These are phyloP conservation scores for Anisogramma anomala DNA, from an alignment of 2,329 filamentous ascomycete species.

Conservation along the genomic window DNA sequence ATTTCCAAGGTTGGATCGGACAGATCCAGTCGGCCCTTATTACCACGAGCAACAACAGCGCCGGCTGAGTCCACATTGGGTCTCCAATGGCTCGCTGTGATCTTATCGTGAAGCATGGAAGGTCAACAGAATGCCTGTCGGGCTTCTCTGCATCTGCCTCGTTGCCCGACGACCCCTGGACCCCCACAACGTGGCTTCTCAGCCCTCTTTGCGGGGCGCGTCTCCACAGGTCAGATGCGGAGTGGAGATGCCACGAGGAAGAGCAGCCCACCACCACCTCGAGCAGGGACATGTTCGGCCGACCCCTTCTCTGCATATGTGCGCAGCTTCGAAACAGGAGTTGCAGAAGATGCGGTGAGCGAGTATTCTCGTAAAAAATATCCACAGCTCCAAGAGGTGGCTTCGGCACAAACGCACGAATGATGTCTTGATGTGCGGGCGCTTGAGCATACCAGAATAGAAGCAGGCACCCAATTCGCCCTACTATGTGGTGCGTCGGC, in stretches of 20 bases:
- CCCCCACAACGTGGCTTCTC: conserved; percentile 4
- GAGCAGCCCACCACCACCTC: too few species aligned
- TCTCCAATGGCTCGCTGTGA: too few species aligned
- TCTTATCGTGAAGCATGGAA: too few species aligned
- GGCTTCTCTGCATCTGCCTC: too few species aligned
- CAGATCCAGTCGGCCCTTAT: too few species aligned
- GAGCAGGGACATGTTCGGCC: too few species aligned
- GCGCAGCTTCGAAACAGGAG: background rate
- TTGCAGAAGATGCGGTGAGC: background rate
- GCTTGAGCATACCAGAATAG: background rate
- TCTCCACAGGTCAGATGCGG: background rate
- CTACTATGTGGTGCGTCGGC: background rate
- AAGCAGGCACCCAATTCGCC: too few species aligned
- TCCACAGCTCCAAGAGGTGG: background rate
- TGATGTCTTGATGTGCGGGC: background rate
- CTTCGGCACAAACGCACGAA: background rate
- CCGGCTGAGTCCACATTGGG: too few species aligned
- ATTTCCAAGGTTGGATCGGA: too few species aligned
- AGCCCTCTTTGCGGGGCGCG: background rate
- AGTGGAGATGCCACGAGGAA: too few species aligned
- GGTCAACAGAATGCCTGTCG: too few species aligned
- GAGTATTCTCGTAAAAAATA: background rate
- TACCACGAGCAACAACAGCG: too few species aligned
- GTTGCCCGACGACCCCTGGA: background rate
- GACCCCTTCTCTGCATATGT: background rate